These are phyloP conservation scores for Sparassis latifolia DNA, from an alignment of 1,284 basidiomycete species.

Conservation along the genomic window DNA sequence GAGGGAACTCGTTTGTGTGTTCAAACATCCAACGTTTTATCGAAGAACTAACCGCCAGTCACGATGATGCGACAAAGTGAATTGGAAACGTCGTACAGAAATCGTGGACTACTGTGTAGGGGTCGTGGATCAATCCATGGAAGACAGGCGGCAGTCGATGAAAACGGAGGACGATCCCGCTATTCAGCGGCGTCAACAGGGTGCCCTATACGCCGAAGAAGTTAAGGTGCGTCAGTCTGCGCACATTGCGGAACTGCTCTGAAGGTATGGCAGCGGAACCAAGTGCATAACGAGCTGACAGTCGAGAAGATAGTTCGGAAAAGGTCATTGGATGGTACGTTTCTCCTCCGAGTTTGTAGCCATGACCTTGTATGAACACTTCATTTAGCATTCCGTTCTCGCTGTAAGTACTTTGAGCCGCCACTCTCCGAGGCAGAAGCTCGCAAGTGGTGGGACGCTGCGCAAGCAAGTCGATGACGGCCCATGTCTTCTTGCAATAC, in stretches of 20 bases:
- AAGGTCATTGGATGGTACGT: constrained; percentile 72
- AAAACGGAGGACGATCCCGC: constrained; percentile 34
- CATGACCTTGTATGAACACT: background rate
- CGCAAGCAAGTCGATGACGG: constrained; percentile 20
- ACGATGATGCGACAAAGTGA: constrained; percentile 39
- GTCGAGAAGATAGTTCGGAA: constrained; percentile 78
- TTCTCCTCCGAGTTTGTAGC: background rate
- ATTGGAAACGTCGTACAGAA: constrained; percentile 77
- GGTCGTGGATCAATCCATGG: constrained; percentile 63
- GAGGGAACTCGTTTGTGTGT: constrained; percentile 77
- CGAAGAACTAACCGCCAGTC: background rate
- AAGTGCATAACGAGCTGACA: constrained; percentile 72
- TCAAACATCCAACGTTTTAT: background rate
- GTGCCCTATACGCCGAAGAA: constrained; percentile 61
- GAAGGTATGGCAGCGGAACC: constrained; percentile 50
- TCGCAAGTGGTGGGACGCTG: constrained; percentile 65
- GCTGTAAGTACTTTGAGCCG: constrained; percentile 79
- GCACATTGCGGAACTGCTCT: constrained; percentile 10
- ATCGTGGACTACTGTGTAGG: constrained; percentile 75
- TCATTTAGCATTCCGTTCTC: constrained; percentile 65
- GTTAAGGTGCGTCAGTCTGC: constrained; percentile 56
- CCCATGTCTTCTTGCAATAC: too few relatives aligned
- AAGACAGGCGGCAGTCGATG: constrained; percentile 48
- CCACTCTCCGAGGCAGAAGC: constrained; percentile 55
- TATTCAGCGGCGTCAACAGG: constrained; percentile 43